A percentile compares a stretch with the other conserved stretches of the same genome.
phyloP scores from a whole-genome alignment of 768 basidiomycete genomes.

The Hericium erinaceus region DNA sequence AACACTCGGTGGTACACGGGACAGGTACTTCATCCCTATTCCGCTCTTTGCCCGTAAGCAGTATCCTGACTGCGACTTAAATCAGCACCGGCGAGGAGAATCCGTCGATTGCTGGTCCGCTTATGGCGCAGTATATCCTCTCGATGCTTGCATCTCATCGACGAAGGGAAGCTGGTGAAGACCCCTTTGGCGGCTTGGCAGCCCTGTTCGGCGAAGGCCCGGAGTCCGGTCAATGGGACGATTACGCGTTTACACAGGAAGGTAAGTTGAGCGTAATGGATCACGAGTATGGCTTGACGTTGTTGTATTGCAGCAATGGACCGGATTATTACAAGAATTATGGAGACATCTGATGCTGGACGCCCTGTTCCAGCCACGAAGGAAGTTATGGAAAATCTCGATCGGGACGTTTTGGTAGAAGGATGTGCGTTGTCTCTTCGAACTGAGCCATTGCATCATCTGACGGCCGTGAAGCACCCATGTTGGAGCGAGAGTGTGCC shows the following conservation, averaged over 20 bases:
- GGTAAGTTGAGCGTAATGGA: slow-evolving; percentile 29
- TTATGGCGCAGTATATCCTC: slow-evolving; percentile 70
- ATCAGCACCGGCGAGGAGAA: slow-evolving; percentile 15
- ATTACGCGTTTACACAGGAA: slow-evolving; percentile 90
- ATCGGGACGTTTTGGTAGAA: slow-evolving; percentile 49
- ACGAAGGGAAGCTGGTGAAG: slow-evolving; percentile 33
- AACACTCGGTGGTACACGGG: slow-evolving; percentile 16
- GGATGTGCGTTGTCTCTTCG: slow-evolving; percentile 41
- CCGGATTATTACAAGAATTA: slow-evolving; percentile 78
- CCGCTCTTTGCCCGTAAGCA: neutral
- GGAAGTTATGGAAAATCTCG: slow-evolving; percentile 61
- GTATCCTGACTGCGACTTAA: slow-evolving; percentile 14
- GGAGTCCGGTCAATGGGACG: slow-evolving; percentile 62
- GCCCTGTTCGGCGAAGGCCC: slow-evolving; percentile 27
- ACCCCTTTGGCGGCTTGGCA: slow-evolving; percentile 28
- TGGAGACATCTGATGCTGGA: slow-evolving; percentile 68
- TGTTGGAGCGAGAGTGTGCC: slow-evolving; percentile 74
- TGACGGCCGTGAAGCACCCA: slow-evolving; percentile 32
- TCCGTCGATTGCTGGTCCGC: slow-evolving; percentile 41
- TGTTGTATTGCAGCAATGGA: slow-evolving; percentile 47
- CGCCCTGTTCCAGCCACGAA: slow-evolving; percentile 82
- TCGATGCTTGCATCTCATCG: slow-evolving; percentile 39
- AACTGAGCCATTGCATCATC: slow-evolving; percentile 3
- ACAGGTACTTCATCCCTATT: neutral
- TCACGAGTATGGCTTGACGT: neutral